Conservation (phyloP, 257 asterid genomes). For the Ajuga chamaepitys region DNA sequence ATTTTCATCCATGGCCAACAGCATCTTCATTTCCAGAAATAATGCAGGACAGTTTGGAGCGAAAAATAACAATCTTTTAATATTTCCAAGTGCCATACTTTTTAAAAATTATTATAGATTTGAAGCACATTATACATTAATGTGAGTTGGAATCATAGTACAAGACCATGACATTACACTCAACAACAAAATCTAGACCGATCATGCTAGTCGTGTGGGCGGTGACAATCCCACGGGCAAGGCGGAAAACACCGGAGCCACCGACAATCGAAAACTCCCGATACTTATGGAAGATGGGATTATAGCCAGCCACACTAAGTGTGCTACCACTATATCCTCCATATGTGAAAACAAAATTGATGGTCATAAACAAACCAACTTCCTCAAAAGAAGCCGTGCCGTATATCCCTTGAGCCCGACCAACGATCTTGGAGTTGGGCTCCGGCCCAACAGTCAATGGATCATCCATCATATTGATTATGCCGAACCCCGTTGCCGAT, state of each 20-base stretch:
- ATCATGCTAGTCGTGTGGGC: background rate
- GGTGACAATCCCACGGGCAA: constrained; percentile 13
- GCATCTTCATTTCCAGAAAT: too few relatives aligned
- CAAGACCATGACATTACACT: background rate
- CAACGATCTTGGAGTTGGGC: constrained; percentile 21
- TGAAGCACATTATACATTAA: too few relatives aligned
- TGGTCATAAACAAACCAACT: constrained; percentile 12
- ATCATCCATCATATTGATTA: constrained; percentile 18
- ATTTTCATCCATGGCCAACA: too few relatives aligned
- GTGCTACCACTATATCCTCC: constrained; percentile 35
- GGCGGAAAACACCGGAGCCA: constrained; percentile 34
- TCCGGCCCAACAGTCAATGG: constrained; percentile 23
- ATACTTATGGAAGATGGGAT: constrained; percentile 14
- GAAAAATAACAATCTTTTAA: too few relatives aligned
- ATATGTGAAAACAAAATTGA: constrained; percentile 19
- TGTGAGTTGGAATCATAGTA: too few relatives aligned
- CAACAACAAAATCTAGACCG: background rate
- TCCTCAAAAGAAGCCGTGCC: constrained; percentile 19
- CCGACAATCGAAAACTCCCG: constrained; percentile 38
- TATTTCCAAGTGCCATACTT: too few relatives aligned
- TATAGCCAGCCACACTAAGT: constrained; percentile 26
- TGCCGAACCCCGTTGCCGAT: constrained; percentile 23
- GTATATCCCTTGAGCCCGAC: constrained; percentile 36
- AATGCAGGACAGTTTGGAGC: too few relatives aligned
- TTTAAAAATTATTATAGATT: too few relatives aligned